These are phyloP conservation scores for Zygosaccharomyces lentus DNA, from an alignment of 805 yeast species.

Conservation along the genomic window DNA sequence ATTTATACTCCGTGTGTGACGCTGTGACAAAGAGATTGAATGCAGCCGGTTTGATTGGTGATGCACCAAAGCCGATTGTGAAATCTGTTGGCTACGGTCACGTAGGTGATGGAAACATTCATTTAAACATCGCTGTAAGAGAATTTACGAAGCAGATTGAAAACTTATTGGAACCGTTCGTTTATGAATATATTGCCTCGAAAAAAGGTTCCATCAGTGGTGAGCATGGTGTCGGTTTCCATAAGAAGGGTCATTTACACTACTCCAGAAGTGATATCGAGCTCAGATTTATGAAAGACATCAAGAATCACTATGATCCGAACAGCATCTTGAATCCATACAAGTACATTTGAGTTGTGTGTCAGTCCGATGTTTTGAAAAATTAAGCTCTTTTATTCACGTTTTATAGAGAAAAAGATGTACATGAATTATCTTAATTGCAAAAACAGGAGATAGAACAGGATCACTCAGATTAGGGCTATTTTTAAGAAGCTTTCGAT, in stretches of 20 bases:
- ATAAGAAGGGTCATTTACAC: slow-evolving; percentile 77
- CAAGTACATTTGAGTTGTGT: slow-evolving; percentile 54
- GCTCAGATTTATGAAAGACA: slow-evolving; percentile 61
- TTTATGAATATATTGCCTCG: slow-evolving; percentile 72
- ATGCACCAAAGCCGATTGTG: slow-evolving; percentile 68
- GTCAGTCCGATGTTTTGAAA: background rate
- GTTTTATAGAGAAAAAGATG: slow-evolving; percentile 4
- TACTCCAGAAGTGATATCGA: slow-evolving; percentile 71
- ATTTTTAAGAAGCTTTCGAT: background rate
- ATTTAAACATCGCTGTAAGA: slow-evolving; percentile 81
- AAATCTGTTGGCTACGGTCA: slow-evolving; percentile 93
- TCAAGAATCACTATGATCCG: slow-evolving; percentile 77
- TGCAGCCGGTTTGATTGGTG: slow-evolving; percentile 54
- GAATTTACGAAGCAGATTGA: slow-evolving; percentile 72
- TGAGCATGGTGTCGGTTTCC: slow-evolving; percentile 92
- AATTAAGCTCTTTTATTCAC: slow-evolving; percentile 1
- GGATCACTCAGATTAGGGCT: background rate
- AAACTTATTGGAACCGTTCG: slow-evolving; percentile 76
- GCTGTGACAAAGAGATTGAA: slow-evolving; percentile 56
- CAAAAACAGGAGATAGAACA: background rate
- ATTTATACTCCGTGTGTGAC: slow-evolving; percentile 69
- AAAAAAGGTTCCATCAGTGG: slow-evolving; percentile 81
- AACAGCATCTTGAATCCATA: slow-evolving; percentile 85
- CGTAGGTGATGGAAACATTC: slow-evolving; percentile 90
- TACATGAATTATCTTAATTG: background rate